phyloP scores from a whole-genome alignment of 306 rosid genomes.

The Quercus engelmannii region DNA sequence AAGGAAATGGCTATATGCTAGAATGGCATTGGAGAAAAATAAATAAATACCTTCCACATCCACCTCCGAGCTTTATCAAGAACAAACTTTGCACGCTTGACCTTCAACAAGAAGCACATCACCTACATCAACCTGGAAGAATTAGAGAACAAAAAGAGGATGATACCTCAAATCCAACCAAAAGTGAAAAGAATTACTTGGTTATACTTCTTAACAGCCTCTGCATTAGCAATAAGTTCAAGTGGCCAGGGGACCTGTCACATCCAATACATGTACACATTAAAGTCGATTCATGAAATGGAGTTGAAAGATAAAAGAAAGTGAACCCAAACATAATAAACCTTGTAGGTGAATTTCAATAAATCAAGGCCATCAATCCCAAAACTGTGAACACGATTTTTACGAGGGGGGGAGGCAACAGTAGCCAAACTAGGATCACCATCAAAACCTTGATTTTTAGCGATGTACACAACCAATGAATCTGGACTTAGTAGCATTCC shows the following conservation, averaged over 20 bases:
- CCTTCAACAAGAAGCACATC: conserved; percentile 90
- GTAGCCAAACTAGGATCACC: conserved; percentile 42
- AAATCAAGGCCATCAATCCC: conserved; percentile 89
- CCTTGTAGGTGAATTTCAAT: conserved; percentile 86
- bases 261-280: conserved; percentile 12
- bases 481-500: conserved; percentile 83
- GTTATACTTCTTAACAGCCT: conserved; percentile 92
- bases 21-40: conserved; percentile 18
- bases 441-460: conserved; percentile 46
- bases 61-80: conserved; percentile 95
- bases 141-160: conserved; percentile 11
- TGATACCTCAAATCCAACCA: conserved; percentile 12
- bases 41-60: conserved; percentile 87
- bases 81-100: conserved; percentile 89
- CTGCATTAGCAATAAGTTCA: conserved; percentile 87
- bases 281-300: background rate
- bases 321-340: conserved; percentile 24
- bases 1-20: background rate
- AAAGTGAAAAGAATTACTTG: conserved; percentile 48
- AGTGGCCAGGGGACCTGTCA: conserved; percentile 98
- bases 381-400: conserved; percentile 48
- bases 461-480: conserved; percentile 70
- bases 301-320: conserved; percentile 13
- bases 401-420: conserved; percentile 49
- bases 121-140: conserved; percentile 46